Conservation (phyloP, 2,329 filamentous ascomycete genomes). For the Paraconiothyrium brasiliense region DNA sequence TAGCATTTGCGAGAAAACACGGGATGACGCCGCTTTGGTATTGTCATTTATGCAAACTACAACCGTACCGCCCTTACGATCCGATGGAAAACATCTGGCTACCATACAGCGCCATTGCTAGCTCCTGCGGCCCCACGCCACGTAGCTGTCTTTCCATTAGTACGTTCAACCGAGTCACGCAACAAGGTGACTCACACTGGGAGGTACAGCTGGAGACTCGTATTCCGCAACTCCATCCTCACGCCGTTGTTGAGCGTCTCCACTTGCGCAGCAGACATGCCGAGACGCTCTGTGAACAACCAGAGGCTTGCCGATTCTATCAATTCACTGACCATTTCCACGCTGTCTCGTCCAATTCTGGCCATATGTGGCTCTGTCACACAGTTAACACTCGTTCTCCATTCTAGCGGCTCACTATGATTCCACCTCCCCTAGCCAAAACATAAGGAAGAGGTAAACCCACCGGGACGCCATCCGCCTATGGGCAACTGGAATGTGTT, state of each 20-base stretch:
- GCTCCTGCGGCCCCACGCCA: conserved; percentile 42
- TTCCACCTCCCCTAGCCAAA: neutral
- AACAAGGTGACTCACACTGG: conserved; percentile 40
- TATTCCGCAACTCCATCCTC: conserved; percentile 39
- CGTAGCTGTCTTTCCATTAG: conserved; percentile 34
- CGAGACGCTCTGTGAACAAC: conserved; percentile 46
- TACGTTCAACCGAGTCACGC: neutral
- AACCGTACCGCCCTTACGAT: neutral
- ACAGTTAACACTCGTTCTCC: neutral
- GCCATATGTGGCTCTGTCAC: conserved; percentile 40
- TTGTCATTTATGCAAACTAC: neutral
- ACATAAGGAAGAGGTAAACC: conserved; percentile 7
- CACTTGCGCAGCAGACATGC: conserved; percentile 43
- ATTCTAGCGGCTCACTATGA: neutral
- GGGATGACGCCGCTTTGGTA: neutral
- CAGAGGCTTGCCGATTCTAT: conserved; percentile 50
- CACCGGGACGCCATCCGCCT: conserved; percentile 50
- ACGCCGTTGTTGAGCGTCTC: conserved; percentile 39
- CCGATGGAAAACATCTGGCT: neutral
- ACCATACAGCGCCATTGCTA: neutral
- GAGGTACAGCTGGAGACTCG: conserved; percentile 47
- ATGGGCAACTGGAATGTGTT: conserved; percentile 46
- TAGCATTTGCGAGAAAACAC: neutral
- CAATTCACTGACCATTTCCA: conserved; percentile 43
- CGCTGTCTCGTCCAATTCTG: conserved; percentile 40